A percentile compares a stretch with the other conserved stretches of the same genome.
These are phyloP conservation scores for Trypanosoma avium DNA, from an alignment of 208 protist species.

Conservation along the genomic window DNA sequence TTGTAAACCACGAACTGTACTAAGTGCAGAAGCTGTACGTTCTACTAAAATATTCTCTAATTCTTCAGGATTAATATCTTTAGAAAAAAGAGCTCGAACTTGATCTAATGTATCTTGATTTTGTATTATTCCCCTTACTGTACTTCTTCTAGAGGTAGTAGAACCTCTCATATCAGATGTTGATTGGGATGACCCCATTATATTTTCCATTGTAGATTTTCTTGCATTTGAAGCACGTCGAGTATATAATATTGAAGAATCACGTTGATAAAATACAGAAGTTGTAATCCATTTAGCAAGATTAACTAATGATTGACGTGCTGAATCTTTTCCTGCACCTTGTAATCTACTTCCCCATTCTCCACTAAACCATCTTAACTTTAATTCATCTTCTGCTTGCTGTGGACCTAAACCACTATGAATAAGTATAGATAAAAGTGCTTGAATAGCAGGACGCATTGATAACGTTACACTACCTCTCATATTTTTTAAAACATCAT, in stretches of 20 bases:
- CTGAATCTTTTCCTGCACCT: constrained; percentile 51
- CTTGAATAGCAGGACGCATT: constrained; percentile 82
- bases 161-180: constrained; percentile 61
- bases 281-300: constrained; percentile 73
- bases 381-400: constrained; percentile 81
- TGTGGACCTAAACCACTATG: constrained; percentile 61
- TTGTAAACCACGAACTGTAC: constrained; percentile 50
- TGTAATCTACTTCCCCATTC: constrained; percentile 87
- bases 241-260: constrained; percentile 15
- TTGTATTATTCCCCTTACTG: constrained; percentile 43
- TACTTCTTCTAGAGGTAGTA: constrained; percentile 61
- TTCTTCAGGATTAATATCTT: constrained; percentile 42
- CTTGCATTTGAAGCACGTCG: constrained; percentile 34
- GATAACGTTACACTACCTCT: constrained; percentile 59
- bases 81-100: constrained; percentile 61
- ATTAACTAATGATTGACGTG: constrained; percentile 50
- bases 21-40: constrained; percentile 58
- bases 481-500: constrained; percentile 71
- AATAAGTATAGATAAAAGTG: constrained; percentile 82
- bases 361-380: constrained; percentile 84
- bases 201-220: constrained; percentile 34
- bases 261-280: constrained; percentile 44
- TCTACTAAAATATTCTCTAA: constrained; percentile 67
- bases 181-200: constrained; percentile 48
- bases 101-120: constrained; percentile 72